These are phyloP conservation scores for Solanum tarijense DNA, from an alignment of 257 asterid genomes.

Conservation along the genomic window DNA sequence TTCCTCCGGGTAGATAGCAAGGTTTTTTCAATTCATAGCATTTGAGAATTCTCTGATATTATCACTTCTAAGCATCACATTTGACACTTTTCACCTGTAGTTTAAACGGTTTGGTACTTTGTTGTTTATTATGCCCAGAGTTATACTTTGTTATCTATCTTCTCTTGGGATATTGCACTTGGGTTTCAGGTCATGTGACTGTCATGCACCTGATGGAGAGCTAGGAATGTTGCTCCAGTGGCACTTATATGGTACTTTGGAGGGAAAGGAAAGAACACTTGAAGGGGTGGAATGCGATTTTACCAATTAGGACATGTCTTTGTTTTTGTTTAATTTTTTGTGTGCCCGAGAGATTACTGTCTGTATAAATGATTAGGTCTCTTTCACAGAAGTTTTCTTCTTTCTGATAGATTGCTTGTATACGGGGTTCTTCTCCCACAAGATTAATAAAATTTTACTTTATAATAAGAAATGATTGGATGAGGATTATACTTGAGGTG, in stretches of 20 bases:
- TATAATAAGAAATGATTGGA: not conserved
- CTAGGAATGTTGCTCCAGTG: not conserved
- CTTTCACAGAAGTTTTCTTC: not conserved
- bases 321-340: not conserved
- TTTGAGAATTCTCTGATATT: not conserved
- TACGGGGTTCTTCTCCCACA: not conserved
- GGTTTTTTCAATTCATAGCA: not conserved
- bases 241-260: not conserved
- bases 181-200: not conserved
- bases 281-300: not conserved
- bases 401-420: not conserved
- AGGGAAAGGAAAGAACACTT: not conserved
- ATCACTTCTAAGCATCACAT: not conserved
- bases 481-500: not conserved
- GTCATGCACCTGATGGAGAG: not conserved
- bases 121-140: not conserved
- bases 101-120: not conserved
- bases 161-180: not conserved
- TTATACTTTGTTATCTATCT: not conserved
- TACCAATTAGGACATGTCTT: not conserved
- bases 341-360: not conserved
- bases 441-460: not conserved
- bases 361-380: not conserved
- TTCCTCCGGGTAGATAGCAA: not conserved
- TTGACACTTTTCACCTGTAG: not conserved